Evolutionary conservation across 306 rosid species (phyloP), one percentile per base, ranked within the genome.

Genomic region (Urtica urens): DNA sequence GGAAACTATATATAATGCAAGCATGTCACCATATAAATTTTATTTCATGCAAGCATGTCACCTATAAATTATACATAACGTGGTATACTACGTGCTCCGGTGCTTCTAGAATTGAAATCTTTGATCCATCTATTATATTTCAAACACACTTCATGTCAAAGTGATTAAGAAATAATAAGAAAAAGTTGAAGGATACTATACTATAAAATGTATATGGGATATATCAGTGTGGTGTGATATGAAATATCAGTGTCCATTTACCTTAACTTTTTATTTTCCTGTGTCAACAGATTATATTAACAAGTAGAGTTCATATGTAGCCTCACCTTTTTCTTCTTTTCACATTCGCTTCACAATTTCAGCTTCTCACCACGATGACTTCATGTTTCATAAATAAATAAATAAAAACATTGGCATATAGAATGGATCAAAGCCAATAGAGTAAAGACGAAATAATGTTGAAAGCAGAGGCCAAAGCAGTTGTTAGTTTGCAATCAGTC

Each of bases 151-250:
- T n/a, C n/a, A n/a, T n/a, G n/a, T n/a, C n/a, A n/a, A n/a, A n/a
- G n/a, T n/a, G n/a, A n/a, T n/a, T n/a, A n/a, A n/a, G n/a, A n/a
- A n/a, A n/a, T n/a, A 10, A 41, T n/a, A 23, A 14, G 33, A 29
- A 23, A 30, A 45, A 21, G 10, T 54, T 42, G 21, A 28, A 23
- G 48, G 51, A 57, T 30, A 25, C n/a, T n/a, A n/a, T n/a, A n/a
- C n/a, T n/a, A n/a, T n/a, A 30, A 49, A 21, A 50, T 61, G 40
- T 23, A 48, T n/a, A n/a, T n/a, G 11, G 40, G 49, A 49, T 77
- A 74, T 74, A 74, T 77, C 51, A 62, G 58, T 66, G 63, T 68
- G 84, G 94, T 82, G 59, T 64, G 63, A 40, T 50, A 84, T 77
- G n/a, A 70, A 63, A 56, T 56, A 65, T 86, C 88, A 62, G 52